These are phyloP conservation scores for Saccharomyces hybrid DNA, from an alignment of 1,139 yeast species.

Conservation along the genomic window DNA sequence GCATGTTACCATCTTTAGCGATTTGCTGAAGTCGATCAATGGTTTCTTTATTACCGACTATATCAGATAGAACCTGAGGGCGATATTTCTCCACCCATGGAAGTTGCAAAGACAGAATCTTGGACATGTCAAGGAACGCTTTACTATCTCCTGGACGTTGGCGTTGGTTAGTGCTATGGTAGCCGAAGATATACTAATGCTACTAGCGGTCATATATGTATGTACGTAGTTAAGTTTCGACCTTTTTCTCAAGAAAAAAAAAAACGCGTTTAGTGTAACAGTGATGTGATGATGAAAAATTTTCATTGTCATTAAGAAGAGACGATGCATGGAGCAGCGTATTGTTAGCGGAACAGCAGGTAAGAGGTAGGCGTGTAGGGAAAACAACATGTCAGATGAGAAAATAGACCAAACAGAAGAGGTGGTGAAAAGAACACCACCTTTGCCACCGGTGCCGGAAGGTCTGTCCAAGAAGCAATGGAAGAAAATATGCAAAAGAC, in stretches of 20 bases:
- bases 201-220: background rate
- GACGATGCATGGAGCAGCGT: background rate
- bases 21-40: conserved; percentile 75
- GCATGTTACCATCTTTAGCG: conserved; percentile 91
- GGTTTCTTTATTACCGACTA: conserved; percentile 91
- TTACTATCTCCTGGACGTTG: background rate
- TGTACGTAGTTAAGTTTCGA: background rate
- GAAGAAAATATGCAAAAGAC: conserved; percentile 58
- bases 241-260: background rate
- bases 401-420: conserved; percentile 6
- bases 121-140: conserved; percentile 7
- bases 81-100: conserved; percentile 92
- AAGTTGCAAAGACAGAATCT: conserved; percentile 29
- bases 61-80: conserved; percentile 68
- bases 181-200: too few relatives aligned
- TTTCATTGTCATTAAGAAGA: background rate
- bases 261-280: background rate
- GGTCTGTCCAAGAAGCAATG: conserved; percentile 82
- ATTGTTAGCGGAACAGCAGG: too few relatives aligned
- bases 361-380: background rate
- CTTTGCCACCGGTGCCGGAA: conserved; percentile 46
- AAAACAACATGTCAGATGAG: background rate
- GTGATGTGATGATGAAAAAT: conserved; percentile 7
- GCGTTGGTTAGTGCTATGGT: too few relatives aligned
- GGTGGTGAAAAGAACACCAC: conserved; percentile 4